Evolutionary conservation across 345 rosid species (phyloP), one percentile per base, ranked within the genome.

Genomic region (Camelina hispida): DNA sequence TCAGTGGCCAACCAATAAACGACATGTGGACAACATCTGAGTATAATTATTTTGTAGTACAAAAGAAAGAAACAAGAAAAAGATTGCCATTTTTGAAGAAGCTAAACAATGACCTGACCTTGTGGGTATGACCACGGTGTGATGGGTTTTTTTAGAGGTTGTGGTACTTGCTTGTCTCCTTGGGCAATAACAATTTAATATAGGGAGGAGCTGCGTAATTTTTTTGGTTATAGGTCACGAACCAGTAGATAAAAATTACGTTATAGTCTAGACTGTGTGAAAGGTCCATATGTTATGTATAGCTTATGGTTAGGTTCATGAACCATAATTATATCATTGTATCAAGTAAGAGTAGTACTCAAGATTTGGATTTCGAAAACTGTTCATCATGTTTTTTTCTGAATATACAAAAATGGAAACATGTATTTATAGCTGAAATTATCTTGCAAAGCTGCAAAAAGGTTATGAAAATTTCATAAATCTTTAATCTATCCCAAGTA

Each of bases 161-260:
- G 59, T 54, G 10, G 59, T 54, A 54, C 59, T 54, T 5, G 59
- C 5, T 25, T 54, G 59, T 54, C 59, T 54, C 59, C 17, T 50
- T 0, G 23, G 12, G 23, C 23, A 47, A n/a, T 47, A 47, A 47
- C 52, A 47, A 47, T 6, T 16, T 16, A 7, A 48, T 16, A 8
- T 47, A 47, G 20, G 47, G 50, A 15, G 6, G 50, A 15, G 18
- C 50, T 46, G 4, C 18, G 14, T 23, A 43, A 13, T 20, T 13
- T 0, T 43, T 43, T 43, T 15, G 6, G 46, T 42, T 46, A 46
- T 46, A 46, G 9, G 18, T n/a, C 9, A 46, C 8, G 18, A 46
- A 46, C 20, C 9, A 46, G 16, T 2, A n/a, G 51, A 20, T 20
- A 20, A 20, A 20, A 20, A 20, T 20, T 20, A 20, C 22, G 25